Base-by-base conservation (phyloP, 208 protist genomes). In the Borovskyia barvae region DNA sequence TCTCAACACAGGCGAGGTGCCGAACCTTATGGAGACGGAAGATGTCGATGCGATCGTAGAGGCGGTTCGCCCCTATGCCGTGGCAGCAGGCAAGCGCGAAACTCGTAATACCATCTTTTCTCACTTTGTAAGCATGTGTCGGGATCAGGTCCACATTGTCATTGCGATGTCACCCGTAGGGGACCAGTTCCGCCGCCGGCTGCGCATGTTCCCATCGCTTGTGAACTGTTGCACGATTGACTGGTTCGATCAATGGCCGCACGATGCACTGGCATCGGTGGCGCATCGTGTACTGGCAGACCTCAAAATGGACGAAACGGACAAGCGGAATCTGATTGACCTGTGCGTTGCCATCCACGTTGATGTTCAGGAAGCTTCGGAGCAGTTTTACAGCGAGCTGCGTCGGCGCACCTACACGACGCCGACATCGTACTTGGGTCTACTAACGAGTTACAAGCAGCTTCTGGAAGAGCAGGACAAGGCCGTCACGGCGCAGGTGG, bases 211-310 rank as follows among this genome's bases (percentile, higher is more conserved):
- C 59, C 98, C 98, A 7, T 98, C 98, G 17, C 77, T 99, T 0
- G 94, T 99, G 48, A 98, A 98, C 75, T 98, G 98, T 76, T 98
- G 94, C 76, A 97, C 96, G 15, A 98, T 99, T 55, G 97, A 99
- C 72, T 99, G 98, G 98, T 98, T 98, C 61, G 87, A 92, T 57
- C 82, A 92, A 62, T 99, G 98, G 98, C 96, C 98, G 20, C 49
- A 66, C 17, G 93, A 98, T 45, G 98, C 97, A 8, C 82, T 99
- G 8, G 29, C 72, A 12, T 83, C 76, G 8, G 97, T 99, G 25
- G 87, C 95, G n/a, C 58, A 81, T 28, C 87, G 87, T 24, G 67
- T 93, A 11, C 74, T 97, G 39, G 65, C 25, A 15, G 63, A 64
- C 15, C 48, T 93, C 36, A 46, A 77, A 33, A 64, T 96, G 19